These are phyloP conservation scores for Moelleriella libera DNA, from an alignment of 2,329 filamentous ascomycete species.

Conservation along the genomic window DNA sequence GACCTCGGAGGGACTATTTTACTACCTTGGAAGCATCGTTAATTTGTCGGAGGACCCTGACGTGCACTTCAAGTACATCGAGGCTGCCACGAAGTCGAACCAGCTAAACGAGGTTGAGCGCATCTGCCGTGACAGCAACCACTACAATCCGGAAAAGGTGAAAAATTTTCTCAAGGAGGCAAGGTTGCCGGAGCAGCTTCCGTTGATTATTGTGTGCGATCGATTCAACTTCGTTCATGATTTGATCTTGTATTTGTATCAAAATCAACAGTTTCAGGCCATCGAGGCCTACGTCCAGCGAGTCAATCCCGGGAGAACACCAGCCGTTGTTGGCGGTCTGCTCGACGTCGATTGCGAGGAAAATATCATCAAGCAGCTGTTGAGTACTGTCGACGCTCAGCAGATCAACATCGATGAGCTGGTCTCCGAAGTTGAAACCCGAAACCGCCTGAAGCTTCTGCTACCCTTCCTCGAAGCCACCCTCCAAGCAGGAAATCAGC, in stretches of 20 bases:
- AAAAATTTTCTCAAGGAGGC: slow-evolving; percentile 99
- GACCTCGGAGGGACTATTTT: slow-evolving; percentile 92
- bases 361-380: slow-evolving; percentile 82
- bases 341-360: slow-evolving; percentile 97
- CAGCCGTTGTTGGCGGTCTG: slow-evolving; percentile 82
- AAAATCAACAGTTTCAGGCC: slow-evolving; percentile 98
- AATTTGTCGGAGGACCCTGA: slow-evolving; percentile 92
- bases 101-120: slow-evolving; percentile 95
- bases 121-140: slow-evolving; percentile 86
- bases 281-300: slow-evolving; percentile 97
- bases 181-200: slow-evolving; percentile 78
- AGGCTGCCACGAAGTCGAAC: slow-evolving; percentile 85
- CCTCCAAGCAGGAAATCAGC: slow-evolving; percentile 77
- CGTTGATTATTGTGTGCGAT: slow-evolving; percentile 95
- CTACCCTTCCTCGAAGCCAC: slow-evolving; percentile 93
- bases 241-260: slow-evolving; percentile 89
- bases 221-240: slow-evolving; percentile 99
- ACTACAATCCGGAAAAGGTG: slow-evolving; percentile 85
- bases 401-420: slow-evolving; percentile 90
- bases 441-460: slow-evolving; percentile 89
- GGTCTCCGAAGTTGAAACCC: slow-evolving; percentile 84
- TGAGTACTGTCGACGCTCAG: slow-evolving; percentile 69
- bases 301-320: slow-evolving; percentile 83
- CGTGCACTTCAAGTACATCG: slow-evolving; percentile 98
- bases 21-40: slow-evolving; percentile 95